Conservation (phyloP, 2,329 filamentous ascomycete species). For the Trichoderma sp. region DNA sequence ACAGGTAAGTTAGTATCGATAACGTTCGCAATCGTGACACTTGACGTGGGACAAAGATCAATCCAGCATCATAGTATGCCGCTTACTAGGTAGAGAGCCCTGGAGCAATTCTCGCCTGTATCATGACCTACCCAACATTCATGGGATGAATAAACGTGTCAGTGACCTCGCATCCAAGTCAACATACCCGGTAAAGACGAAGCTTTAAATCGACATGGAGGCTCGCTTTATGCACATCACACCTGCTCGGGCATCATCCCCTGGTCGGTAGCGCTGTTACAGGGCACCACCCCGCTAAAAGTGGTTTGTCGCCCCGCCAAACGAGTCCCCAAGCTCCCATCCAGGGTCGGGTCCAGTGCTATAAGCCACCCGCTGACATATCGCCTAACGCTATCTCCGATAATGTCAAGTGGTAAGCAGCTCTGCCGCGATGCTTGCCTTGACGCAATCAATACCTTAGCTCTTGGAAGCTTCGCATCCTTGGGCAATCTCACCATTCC, state of each 20-base stretch:
- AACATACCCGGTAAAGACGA: not conserved
- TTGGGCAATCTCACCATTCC: conserved; percentile 25
- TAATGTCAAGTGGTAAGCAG: conserved; percentile 9
- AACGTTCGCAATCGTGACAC: no score
- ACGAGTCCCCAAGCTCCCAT: conserved; percentile 29
- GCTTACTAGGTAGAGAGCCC: no score
- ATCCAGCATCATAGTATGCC: not conserved
- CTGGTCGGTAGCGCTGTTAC: not conserved
- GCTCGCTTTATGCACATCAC: not conserved
- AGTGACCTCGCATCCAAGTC: no score
- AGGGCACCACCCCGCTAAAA: conserved; percentile 32
- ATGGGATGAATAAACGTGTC: not conserved
- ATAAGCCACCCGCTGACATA: conserved; percentile 34
- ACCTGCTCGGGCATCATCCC: not conserved
- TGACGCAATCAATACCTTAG: conserved; percentile 15
- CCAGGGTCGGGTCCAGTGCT: conserved; percentile 13
- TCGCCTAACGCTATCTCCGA: conserved; percentile 28
- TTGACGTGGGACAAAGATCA: not conserved
- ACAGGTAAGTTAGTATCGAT: not conserved
- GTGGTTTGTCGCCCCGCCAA: conserved; percentile 27
- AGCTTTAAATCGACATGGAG: not conserved
- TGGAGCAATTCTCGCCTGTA: not conserved
- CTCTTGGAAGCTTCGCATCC: conserved; percentile 17
- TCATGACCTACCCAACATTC: no score
- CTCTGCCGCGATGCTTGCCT: not conserved